phyloP scores from a whole-genome alignment of 2,329 filamentous ascomycete genomes.

The Aspergillus ruber region DNA sequence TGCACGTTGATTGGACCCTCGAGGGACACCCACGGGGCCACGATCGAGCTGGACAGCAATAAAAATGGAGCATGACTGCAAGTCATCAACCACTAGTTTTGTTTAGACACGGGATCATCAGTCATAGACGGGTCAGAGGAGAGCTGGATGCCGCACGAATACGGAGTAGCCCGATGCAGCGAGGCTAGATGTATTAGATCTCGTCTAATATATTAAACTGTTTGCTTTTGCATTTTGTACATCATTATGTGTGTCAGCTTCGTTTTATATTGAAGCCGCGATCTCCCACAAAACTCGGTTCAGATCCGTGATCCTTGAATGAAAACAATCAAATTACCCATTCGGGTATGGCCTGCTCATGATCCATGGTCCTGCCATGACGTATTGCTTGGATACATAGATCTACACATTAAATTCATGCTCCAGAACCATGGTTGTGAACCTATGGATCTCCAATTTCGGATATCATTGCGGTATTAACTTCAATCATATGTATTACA shows the following conservation, averaged over 20 bases:
- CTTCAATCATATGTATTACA: too few species aligned
- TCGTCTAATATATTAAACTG: too few species aligned
- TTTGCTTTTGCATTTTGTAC: too few species aligned
- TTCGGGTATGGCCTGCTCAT: constrained; percentile 10
- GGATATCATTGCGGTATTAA: too few species aligned
- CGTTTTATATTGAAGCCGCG: background rate
- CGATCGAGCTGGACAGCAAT: constrained; percentile 13
- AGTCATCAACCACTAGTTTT: constrained; percentile 6
- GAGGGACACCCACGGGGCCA: background rate
- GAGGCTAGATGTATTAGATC: too few species aligned
- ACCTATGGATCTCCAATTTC: too few species aligned
- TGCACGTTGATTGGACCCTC: background rate
- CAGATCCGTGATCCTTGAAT: background rate
- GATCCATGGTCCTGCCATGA: constrained; percentile 11
- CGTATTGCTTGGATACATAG: background rate
- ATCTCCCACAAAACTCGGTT: background rate
- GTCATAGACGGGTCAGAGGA: background rate
- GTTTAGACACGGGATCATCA: constrained; percentile 1
- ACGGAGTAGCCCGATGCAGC: background rate
- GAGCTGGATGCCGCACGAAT: background rate
- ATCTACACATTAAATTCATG: background rate
- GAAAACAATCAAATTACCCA: constrained; percentile 17
- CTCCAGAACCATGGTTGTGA: too few species aligned
- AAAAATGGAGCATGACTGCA: constrained; percentile 6
- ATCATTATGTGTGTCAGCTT: too few species aligned